phyloP scores from a whole-genome alignment of 1,139 yeast genomes.

The Pichia sp. region DNA sequence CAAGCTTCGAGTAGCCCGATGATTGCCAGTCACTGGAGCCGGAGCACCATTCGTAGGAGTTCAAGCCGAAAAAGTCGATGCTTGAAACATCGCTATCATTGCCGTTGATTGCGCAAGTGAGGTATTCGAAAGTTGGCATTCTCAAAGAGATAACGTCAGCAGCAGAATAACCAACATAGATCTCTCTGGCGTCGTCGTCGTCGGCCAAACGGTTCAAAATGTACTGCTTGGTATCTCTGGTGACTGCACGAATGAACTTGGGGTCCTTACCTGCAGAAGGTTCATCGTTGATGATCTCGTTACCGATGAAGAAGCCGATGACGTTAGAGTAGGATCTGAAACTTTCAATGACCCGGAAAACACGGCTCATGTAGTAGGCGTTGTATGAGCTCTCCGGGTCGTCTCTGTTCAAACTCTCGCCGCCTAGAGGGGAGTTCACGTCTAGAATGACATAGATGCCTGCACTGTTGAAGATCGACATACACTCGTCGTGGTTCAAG shows the following conservation, averaged over 20 bases:
- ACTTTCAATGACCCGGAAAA: slow-evolving; percentile 75
- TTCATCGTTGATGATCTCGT: slow-evolving; percentile 82
- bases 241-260: slow-evolving; percentile 67
- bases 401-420: slow-evolving; percentile 76
- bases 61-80: slow-evolving; percentile 85
- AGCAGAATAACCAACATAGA: slow-evolving; percentile 95
- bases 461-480: slow-evolving; percentile 85
- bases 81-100: slow-evolving; percentile 47
- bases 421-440: slow-evolving; percentile 79
- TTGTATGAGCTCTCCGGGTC: slow-evolving; percentile 88
- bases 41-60: slow-evolving; percentile 91
- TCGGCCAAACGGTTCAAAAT: slow-evolving; percentile 33
- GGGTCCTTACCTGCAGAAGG: slow-evolving; percentile 69
- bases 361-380: slow-evolving; percentile 62
- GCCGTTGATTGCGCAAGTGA: slow-evolving; percentile 69
- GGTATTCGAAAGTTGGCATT: slow-evolving; percentile 69
- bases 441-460: slow-evolving; percentile 89
- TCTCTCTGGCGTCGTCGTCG: slow-evolving; percentile 52
- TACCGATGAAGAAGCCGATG: slow-evolving; percentile 90
- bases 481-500: slow-evolving; percentile 81
- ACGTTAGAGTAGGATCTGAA: slow-evolving; percentile 84
- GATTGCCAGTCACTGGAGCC: slow-evolving; percentile 78
- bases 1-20: slow-evolving; percentile 77
- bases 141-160: slow-evolving; percentile 85
- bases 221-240: slow-evolving; percentile 78